A percentile compares a stretch with the other conserved stretches of the same genome.
Conservation (phyloP, 1,139 yeast genomes). For the Yamadazyma blattariae region DNA sequence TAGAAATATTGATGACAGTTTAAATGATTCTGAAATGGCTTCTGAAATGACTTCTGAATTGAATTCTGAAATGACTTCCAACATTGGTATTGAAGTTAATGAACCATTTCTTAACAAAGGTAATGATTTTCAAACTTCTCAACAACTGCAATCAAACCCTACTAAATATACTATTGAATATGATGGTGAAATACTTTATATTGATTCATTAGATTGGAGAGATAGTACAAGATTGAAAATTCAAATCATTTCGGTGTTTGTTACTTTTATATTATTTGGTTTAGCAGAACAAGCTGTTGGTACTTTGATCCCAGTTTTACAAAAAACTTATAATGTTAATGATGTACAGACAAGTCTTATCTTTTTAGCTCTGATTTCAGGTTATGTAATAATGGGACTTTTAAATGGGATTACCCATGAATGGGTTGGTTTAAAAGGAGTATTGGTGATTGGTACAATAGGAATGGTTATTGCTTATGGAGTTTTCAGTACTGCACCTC, state of each 20-base stretch:
- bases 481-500: slow-evolving; percentile 30
- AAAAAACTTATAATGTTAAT: slow-evolving; percentile 41
- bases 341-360: slow-evolving; percentile 37
- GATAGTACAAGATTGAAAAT: slow-evolving; percentile 11
- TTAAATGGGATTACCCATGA: slow-evolving; percentile 30
- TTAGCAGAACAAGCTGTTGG: slow-evolving; percentile 60
- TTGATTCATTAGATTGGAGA: slow-evolving; percentile 28
- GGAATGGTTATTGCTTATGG: slow-evolving; percentile 31
- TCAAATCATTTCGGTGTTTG: slow-evolving; percentile 40
- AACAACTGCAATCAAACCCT: too few species aligned
- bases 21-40: too few species aligned
- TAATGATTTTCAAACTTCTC: neutral
- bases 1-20: too few species aligned
- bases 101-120: slow-evolving; percentile 10
- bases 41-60: too few species aligned
- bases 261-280: slow-evolving; percentile 46
- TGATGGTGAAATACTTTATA: slow-evolving; percentile 8
- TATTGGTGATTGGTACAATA: slow-evolving; percentile 29
- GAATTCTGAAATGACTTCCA: too few species aligned
- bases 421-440: slow-evolving; percentile 36
- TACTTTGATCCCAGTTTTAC: slow-evolving; percentile 49
- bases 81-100: slow-evolving; percentile 4
- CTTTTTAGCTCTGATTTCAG: slow-evolving; percentile 33
- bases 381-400: slow-evolving; percentile 41
- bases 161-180: slow-evolving; percentile 3